Conservation (phyloP, 331 rosid species). For the Cydonia oblonga region DNA sequence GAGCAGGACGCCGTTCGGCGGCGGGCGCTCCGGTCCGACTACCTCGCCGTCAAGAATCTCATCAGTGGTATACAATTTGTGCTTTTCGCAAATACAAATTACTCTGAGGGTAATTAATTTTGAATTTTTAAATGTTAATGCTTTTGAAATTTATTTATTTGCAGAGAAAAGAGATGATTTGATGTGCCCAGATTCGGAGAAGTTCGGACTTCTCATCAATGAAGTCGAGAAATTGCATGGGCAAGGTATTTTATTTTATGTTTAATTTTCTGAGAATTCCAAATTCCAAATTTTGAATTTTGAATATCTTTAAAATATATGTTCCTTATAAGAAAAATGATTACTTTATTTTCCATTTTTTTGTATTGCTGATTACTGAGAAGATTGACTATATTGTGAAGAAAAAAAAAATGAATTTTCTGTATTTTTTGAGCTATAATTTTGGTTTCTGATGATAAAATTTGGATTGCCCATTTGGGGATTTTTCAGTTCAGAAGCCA, state of each 20-base stretch:
- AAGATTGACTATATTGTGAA: neutral
- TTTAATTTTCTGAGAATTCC: too few species aligned
- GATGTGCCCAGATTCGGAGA: slow-evolving; percentile 28
- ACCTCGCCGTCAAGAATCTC: slow-evolving; percentile 36
- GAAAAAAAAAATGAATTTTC: neutral
- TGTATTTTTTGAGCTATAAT: too few species aligned
- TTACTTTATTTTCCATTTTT: neutral
- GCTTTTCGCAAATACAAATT: neutral
- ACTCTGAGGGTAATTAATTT: too few species aligned
- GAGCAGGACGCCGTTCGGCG: slow-evolving; percentile 33
- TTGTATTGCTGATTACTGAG: neutral
- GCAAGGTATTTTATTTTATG: slow-evolving; percentile 31
- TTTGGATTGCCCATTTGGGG: neutral
- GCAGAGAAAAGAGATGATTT: slow-evolving; percentile 61
- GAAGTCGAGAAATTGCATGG: slow-evolving; percentile 52
- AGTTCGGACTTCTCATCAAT: slow-evolving; percentile 32
- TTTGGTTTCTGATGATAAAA: neutral
- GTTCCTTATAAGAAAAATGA: too few species aligned
- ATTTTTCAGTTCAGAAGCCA: slow-evolving; percentile 60
- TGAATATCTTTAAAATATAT: too few species aligned
- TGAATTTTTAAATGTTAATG: too few species aligned
- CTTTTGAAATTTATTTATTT: too few species aligned
- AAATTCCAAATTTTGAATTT: too few species aligned
- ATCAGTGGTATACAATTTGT: slow-evolving; percentile 31
- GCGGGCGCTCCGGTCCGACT: slow-evolving; percentile 56